Conservation (phyloP, 345 rosid genomes). For the Firmiana major region DNA sequence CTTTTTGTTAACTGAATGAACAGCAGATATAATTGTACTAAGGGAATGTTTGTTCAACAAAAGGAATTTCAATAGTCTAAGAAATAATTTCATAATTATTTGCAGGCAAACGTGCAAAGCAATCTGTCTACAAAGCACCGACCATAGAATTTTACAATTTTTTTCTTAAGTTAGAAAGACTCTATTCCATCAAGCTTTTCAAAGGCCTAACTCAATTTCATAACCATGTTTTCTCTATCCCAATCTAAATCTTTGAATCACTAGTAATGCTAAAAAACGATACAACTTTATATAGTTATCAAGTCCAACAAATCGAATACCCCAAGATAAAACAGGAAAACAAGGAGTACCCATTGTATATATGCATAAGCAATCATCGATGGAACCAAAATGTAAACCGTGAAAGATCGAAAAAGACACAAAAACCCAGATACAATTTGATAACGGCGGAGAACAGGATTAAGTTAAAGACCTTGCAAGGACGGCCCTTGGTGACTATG, state of each 20-base stretch:
- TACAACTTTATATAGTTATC: not conserved
- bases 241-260: not conserved
- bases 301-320: not conserved
- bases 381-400: conserved; percentile 8
- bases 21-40: not conserved
- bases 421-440: not conserved
- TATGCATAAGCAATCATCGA: not conserved
- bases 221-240: not conserved
- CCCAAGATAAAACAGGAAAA: not conserved
- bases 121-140: not conserved
- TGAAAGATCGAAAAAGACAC: conserved; percentile 14
- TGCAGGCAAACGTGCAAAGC: not conserved
- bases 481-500: conserved; percentile 53
- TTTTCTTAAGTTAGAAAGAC: not conserved
- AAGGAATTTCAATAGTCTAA: not conserved
- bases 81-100: not conserved
- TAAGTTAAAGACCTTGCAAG: conserved; percentile 48
- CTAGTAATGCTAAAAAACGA: not conserved
- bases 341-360: not conserved
- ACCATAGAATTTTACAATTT: not conserved
- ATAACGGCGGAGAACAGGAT: not conserved
- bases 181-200: not conserved
- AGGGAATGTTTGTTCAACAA: not conserved
- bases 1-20: not conserved
- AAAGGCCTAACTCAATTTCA: not conserved